Evolutionary conservation across 257 asterid species (phyloP), one percentile per base, ranked within the genome.

Genomic region (Capsicum baccatum): DNA sequence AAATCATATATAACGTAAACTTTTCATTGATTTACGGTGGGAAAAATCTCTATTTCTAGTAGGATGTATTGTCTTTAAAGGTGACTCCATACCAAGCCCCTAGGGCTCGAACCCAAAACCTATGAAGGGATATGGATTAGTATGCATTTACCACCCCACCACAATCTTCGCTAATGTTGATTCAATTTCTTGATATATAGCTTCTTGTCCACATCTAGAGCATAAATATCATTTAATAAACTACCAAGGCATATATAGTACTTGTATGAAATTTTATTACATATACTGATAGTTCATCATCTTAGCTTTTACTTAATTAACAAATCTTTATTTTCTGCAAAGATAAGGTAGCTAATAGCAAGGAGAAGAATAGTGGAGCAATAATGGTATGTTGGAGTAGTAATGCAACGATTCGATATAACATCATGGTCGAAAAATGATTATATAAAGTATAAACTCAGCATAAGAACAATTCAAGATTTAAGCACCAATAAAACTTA

Each of bases 361-460:
- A 66, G 73, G 73, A 66, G 47, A 66, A 66, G 73, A 66, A 66
- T 26, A 66, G 73, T 66, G 73, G 48, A 63, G 69, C 21, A 63
- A 64, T 69, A 69, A 69, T 69, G 79, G 42, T 68, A 67, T 14
- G 79, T 39, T 69, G 79, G 15, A 42, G 55, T 39, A 39, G 50
- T 69, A 39, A 69, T 42, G 79, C 54, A 42, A 69, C 55, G 15
- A 69, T 17, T 8, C 12, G 33, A 69, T 69, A 16, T 16, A 69
- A 69, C 79, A 55, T 37, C 48, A 5, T 79, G 54, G 69, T 16
- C 0, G 37, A 35, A 57, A 26, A 35, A 55, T 79, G 19, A 39
- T 58, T 55, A 12, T 57, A 16, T 79, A 33, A 14, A 26, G 11
- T 69, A 39, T 39, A 39, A 39, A 39, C 44, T 3, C 44, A 39